phyloP scores from a whole-genome alignment of 495 filamentous ascomycete species.

The Penicillium macrosclerotiorum region DNA sequence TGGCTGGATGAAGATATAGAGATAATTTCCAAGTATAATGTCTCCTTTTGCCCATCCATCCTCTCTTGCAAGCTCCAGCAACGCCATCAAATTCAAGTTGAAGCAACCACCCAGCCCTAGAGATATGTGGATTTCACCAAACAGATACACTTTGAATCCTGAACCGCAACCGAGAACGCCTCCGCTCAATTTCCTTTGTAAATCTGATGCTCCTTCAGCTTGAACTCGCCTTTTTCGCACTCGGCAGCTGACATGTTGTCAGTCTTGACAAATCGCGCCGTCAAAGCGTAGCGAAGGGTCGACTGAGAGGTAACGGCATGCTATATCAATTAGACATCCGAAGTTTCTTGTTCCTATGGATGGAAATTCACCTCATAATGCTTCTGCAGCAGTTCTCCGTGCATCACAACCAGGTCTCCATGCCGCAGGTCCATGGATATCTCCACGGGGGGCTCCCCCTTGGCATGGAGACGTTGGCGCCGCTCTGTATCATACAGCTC shows the following conservation, averaged over 20 bases:
- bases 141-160: too few species aligned
- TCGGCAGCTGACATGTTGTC: conserved; percentile 13
- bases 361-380: conserved; percentile 61
- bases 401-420: conserved; percentile 83
- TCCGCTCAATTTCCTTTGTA: conserved; percentile 40
- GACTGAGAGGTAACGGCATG: conserved; percentile 59
- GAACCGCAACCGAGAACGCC: too few species aligned
- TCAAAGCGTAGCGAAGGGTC: conserved; percentile 64
- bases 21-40: too few species aligned
- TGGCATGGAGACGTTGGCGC: conserved; percentile 1
- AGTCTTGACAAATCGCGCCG: conserved; percentile 35
- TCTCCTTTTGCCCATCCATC: too few species aligned
- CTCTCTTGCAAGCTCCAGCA: too few species aligned
- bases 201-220: conserved; percentile 22
- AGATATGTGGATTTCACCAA: too few species aligned
- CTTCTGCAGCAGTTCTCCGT: conserved; percentile 67
- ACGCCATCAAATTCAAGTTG: too few species aligned
- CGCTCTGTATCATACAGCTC: conserved; percentile 20
- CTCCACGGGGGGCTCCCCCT: conserved; percentile 11
- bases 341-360: background rate
- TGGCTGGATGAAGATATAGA: too few species aligned
- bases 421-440: conserved; percentile 57
- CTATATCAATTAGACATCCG: conserved; percentile 31
- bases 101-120: too few species aligned
- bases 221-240: conserved; percentile 27